Base-by-base conservation (phyloP, 306 rosid genomes). In the Astragalus membranaceus region DNA sequence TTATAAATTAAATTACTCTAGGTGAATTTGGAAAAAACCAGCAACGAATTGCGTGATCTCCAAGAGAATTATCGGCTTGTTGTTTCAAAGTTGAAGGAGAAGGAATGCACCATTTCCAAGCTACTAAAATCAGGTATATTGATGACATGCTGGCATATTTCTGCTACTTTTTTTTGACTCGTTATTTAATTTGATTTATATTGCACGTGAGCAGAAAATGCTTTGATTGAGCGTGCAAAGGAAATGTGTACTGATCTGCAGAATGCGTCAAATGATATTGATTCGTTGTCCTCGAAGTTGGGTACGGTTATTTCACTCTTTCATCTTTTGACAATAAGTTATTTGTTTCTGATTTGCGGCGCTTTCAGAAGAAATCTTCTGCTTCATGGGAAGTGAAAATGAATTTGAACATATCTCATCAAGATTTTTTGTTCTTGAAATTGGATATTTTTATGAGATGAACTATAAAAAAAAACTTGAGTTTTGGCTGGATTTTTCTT, bases 211-310 rank as follows among this genome's bases (percentile, higher is more conserved):
- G 69, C 92, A 94, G 97, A 90, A 83, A 87, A 84, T 58, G 75
- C 84, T 57, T 77, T 91, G 76, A 71, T 90, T 81, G 89, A 84
- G 65, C 84, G 84, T 53, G 97, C 99, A 47, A 88, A 86, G 85
- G 88, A 83, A 72, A 78, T 94, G 78, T 58, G 92, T 75, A 50
- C 51, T 61, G 94, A 89, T 71, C 80, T 94, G 74, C 88, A 86
- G 82, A 75, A 63, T 46, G 97, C 99, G 44, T 83, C 95, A 6
- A 88, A 87, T 56, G 92, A 87, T 75, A 81, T 91, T 64, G 56
- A 54, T 82, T 83, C 73, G 35, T 67, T 93, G 63, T 85, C 86
- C 70, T 60, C 85, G 36, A 85, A 79, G 79, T 65, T 94, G 78
- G 99, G 98, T 93, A 81, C 46, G 85, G n/a, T 14, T 37, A 30